Percentiles rank a stretch among this genome's conserved stretches.
Evolutionary conservation across 1,284 basidiomycete genomes (phyloP).

Genomic region (Polyporus tsugae): DNA sequence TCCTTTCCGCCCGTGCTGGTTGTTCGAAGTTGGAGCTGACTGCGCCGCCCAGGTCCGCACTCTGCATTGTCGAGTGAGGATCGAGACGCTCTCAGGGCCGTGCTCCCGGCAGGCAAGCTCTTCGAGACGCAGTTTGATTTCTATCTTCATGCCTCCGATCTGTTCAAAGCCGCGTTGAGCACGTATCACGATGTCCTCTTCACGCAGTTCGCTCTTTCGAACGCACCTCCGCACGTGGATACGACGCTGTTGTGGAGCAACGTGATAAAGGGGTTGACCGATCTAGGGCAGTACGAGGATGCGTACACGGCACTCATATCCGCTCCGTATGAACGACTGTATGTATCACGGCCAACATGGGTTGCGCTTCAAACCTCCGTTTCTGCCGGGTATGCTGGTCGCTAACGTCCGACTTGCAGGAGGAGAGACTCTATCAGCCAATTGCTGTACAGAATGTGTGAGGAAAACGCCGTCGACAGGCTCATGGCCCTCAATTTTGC

Average conservation of each 20-base stretch:
- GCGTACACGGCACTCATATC: slow-evolving; percentile 84
- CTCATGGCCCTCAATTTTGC: slow-evolving; percentile 89
- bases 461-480: slow-evolving; percentile 82
- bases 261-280: slow-evolving; percentile 80
- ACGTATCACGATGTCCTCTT: slow-evolving; percentile 77
- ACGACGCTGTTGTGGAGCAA: slow-evolving; percentile 78
- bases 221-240: slow-evolving; percentile 60
- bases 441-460: slow-evolving; percentile 93
- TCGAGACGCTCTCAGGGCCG: slow-evolving; percentile 62
- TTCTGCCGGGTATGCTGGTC: neutral
- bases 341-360: slow-evolving; percentile 46
- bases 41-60: slow-evolving; percentile 53
- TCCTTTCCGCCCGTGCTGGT: slow-evolving; percentile 17
- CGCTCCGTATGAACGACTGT: slow-evolving; percentile 81
- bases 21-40: slow-evolving; percentile 3
- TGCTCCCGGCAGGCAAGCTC: slow-evolving; percentile 67
- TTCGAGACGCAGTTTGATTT: slow-evolving; percentile 75
- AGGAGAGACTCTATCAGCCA: slow-evolving; percentile 83
- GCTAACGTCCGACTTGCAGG: slow-evolving; percentile 49
- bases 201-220: slow-evolving; percentile 80
- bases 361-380: neutral
- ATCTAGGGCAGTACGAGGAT: slow-evolving; percentile 81
- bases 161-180: slow-evolving; percentile 71
- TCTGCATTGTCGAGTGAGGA: slow-evolving; percentile 66
- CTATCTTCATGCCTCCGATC: slow-evolving; percentile 77